Conservation (phyloP, 2,329 filamentous ascomycete species). For the Sclerotinia spermophila region DNA sequence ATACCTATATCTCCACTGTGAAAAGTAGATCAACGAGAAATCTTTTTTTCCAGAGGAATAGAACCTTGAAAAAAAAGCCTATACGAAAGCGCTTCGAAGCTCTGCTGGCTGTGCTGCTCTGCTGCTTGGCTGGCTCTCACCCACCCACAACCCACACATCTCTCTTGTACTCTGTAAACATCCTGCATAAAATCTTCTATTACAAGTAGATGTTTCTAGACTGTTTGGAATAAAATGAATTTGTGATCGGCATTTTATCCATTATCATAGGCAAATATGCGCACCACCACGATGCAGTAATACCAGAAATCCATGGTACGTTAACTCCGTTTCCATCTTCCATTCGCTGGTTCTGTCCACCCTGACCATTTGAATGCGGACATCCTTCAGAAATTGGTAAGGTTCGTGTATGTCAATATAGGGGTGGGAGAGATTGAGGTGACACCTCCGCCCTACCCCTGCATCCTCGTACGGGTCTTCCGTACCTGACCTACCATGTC, state of each 20-base stretch:
- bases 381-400: slow-evolving; percentile 6
- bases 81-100: background rate
- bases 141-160: background rate
- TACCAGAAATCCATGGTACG: slow-evolving; percentile 4
- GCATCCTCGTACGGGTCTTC: slow-evolving; percentile 5
- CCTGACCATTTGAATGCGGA: background rate
- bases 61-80: background rate
- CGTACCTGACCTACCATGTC: slow-evolving; percentile 5
- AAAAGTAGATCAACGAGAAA: background rate
- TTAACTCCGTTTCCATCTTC: slow-evolving; percentile 2
- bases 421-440: slow-evolving; percentile 3
- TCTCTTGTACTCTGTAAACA: background rate
- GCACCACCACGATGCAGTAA: slow-evolving; percentile 10
- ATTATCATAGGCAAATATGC: slow-evolving; percentile 1
- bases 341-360: background rate
- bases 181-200: background rate
- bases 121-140: background rate
- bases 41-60: background rate
- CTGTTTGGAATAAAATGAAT: slow-evolving; percentile 10
- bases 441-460: slow-evolving; percentile 15
- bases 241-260: background rate
- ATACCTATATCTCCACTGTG: slow-evolving; percentile 2
- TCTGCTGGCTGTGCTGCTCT: background rate
- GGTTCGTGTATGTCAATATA: slow-evolving; percentile 1
- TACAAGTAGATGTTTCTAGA: slow-evolving; percentile 10